These are phyloP conservation scores for Cadophora gregata DNA, from an alignment of 2,329 filamentous ascomycete genomes.

Conservation along the genomic window DNA sequence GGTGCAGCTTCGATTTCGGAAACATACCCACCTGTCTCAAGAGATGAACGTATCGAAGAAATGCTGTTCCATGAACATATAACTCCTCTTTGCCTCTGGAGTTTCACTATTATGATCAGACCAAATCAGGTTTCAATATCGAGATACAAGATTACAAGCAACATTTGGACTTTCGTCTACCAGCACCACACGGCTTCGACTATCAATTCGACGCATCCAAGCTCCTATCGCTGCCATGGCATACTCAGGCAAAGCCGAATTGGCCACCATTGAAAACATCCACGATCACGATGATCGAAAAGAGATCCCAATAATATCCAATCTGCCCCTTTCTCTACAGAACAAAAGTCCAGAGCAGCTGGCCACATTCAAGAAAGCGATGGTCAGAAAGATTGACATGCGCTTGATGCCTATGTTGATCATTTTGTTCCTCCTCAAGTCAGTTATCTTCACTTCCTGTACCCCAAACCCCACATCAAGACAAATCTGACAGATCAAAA, in stretches of 20 bases:
- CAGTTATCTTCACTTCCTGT: neutral
- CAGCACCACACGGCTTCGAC: neutral
- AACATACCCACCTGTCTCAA: neutral
- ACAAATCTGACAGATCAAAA: neutral
- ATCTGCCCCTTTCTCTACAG: constrained; percentile 4
- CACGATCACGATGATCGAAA: constrained; percentile 8
- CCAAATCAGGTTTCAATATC: neutral
- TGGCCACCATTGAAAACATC: constrained; percentile 9
- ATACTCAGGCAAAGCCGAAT: constrained; percentile 7
- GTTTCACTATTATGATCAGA: neutral
- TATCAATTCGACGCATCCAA: neutral
- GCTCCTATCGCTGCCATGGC: neutral
- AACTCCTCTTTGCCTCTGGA: neutral
- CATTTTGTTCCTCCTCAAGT: constrained; percentile 8
- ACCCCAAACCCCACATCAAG: neutral
- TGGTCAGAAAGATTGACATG: constrained; percentile 18
- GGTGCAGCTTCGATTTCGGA: neutral
- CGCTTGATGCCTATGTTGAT: constrained; percentile 18
- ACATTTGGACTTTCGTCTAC: neutral
- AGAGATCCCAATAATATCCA: constrained; percentile 3
- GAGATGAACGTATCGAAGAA: neutral
- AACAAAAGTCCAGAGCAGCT: constrained; percentile 4
- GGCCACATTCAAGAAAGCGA: constrained; percentile 4
- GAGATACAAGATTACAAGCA: neutral
- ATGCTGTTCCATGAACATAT: neutral